Percentiles rank a stretch among this genome's conserved stretches.
These are phyloP conservation scores for Volutella citrinella DNA, from an alignment of 2,329 filamentous ascomycete species.

Conservation along the genomic window DNA sequence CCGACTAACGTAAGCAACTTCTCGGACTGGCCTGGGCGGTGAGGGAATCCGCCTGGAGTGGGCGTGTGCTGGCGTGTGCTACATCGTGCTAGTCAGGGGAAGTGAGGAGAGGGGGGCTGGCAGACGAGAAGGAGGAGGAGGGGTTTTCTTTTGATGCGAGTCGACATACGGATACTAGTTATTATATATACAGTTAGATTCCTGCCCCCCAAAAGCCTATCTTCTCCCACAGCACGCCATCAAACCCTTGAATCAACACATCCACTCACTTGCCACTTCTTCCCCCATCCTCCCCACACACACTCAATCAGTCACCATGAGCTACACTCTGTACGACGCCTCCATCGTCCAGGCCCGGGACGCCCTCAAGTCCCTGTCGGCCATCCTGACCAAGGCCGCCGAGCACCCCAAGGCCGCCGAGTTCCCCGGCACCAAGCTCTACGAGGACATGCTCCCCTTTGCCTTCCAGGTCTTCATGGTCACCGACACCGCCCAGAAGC, in stretches of 20 bases:
- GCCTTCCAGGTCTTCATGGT: constrained; percentile 37
- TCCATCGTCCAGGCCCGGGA: constrained; percentile 31
- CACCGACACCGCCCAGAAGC: constrained; percentile 28
- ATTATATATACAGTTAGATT: too few species aligned
- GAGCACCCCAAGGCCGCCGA: constrained; percentile 28
- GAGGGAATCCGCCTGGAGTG: too few species aligned
- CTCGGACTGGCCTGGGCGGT: too few species aligned
- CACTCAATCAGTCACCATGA: constrained; percentile 24
- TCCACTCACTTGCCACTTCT: constrained; percentile 11
- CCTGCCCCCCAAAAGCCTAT: too few species aligned
- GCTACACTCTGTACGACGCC: constrained; percentile 41
- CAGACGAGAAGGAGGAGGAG: constrained; percentile 1
- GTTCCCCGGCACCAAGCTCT: constrained; percentile 31
- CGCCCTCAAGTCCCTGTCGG: constrained; percentile 29
- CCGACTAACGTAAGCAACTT: too few species aligned
- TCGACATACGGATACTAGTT: too few species aligned
- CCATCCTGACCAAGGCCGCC: constrained; percentile 36
- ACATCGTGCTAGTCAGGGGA: too few species aligned
- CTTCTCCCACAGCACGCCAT: not conserved
- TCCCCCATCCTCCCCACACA: too few species aligned
- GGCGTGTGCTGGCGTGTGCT: too few species aligned
- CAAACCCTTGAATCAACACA: constrained; percentile 2
- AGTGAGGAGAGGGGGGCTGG: too few species aligned
- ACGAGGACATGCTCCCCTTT: constrained; percentile 42
- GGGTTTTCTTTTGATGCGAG: not conserved